These are phyloP conservation scores for Chytriomyces sp. DNA, from an alignment of 192 early-diverging fungal genomes.

Conservation along the genomic window DNA sequence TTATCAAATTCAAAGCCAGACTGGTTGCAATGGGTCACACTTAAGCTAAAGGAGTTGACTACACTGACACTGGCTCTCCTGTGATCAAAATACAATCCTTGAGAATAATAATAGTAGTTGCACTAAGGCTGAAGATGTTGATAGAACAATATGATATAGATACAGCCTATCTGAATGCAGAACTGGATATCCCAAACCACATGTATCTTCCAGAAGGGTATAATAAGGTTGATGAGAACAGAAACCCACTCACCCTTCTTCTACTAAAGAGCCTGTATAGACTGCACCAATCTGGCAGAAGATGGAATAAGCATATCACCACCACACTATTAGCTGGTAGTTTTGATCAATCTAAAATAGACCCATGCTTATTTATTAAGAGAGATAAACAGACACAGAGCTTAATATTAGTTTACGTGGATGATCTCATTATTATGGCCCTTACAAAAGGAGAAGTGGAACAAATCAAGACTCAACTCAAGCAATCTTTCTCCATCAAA, in stretches of 20 bases:
- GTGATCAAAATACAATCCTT: slow-evolving; percentile 24
- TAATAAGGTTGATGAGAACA: slow-evolving; percentile 10
- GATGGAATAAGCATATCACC: slow-evolving; percentile 31
- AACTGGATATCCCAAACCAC: slow-evolving; percentile 21
- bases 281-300: slow-evolving; percentile 29
- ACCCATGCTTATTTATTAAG: slow-evolving; percentile 3
- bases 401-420: slow-evolving; percentile 26
- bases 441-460: slow-evolving; percentile 2
- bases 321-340: background rate
- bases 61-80: too few species aligned
- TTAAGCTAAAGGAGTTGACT: too few species aligned
- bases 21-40: too few species aligned
- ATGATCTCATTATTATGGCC: slow-evolving; percentile 30
- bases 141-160: slow-evolving; percentile 32
- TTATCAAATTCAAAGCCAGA: too few species aligned
- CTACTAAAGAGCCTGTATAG: slow-evolving; percentile 35
- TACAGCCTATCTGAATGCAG: slow-evolving; percentile 36
- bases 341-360: slow-evolving; percentile 13
- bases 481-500: background rate
- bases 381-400: background rate
- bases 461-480: slow-evolving; percentile 14
- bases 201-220: slow-evolving; percentile 26
- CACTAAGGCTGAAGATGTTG: background rate
- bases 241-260: background rate
- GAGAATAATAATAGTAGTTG: slow-evolving; percentile 5